phyloP scores from a whole-genome alignment of 129 eudicot species.

The Flaveria robusta region DNA sequence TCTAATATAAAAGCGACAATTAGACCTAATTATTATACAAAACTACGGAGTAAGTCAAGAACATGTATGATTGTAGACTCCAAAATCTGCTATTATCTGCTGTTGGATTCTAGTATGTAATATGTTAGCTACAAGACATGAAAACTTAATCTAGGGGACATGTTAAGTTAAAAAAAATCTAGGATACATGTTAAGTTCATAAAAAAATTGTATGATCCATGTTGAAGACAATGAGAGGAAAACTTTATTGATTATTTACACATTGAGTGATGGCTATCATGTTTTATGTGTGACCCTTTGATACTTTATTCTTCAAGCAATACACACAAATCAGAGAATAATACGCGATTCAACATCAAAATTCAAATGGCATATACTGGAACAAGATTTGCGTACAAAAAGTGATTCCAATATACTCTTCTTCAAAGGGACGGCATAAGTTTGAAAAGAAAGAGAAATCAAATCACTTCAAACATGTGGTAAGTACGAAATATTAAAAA shows the following conservation, averaged over 20 bases:
- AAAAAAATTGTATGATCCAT: too few species aligned
- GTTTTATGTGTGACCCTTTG: neutral
- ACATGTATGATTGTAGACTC: too few species aligned
- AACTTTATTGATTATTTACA: too few species aligned
- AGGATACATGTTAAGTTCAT: too few species aligned
- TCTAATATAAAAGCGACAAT: neutral
- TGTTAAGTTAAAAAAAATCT: too few species aligned
- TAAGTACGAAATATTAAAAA: neutral
- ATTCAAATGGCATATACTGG: neutral
- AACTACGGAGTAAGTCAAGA: neutral
- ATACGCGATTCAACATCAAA: neutral
- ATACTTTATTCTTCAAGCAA: neutral
- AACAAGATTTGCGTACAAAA: neutral
- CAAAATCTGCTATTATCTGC: too few species aligned
- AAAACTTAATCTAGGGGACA: too few species aligned
- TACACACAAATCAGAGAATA: neutral
- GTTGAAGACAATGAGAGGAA: too few species aligned
- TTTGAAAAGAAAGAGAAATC: neutral
- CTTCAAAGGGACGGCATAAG: neutral
- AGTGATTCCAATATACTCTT: neutral
- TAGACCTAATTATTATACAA: neutral
- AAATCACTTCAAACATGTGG: neutral
- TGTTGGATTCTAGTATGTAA: too few species aligned
- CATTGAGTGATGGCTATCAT: too few species aligned
- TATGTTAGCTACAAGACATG: too few species aligned